Base-by-base conservation (phyloP, 2,329 filamentous ascomycete genomes). In the Knufia petricola region DNA sequence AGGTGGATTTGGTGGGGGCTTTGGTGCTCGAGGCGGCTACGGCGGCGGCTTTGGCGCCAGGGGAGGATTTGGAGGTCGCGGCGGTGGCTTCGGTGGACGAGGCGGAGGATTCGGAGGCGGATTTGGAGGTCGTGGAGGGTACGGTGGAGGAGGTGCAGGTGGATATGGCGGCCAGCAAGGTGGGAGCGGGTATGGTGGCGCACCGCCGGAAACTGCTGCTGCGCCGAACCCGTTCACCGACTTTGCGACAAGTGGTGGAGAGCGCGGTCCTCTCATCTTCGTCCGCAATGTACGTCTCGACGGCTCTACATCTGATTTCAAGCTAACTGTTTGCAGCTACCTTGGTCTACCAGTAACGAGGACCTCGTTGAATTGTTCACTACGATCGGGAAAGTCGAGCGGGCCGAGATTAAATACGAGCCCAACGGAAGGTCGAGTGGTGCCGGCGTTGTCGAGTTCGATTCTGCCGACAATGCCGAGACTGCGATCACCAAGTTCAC, bases 351-450 rank as follows among this genome's bases (percentile, higher is more conserved):
- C 13, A 95, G 89, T 73, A 96, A 98, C 63, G 92, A 98, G 55
- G 92, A 98, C 66, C 74, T 98, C 21, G 81, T 96, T 50, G 92
- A 98, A 65, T 77, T 98, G 17, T 98, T 98, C 73, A 89, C 85
- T 15, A 98, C 92, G 9, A 98, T 98, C 62, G 92, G 92, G 55
- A 95, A 95, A 67, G 92, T 98, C 51, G 88, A 95, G 61, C 88
- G 92, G 61, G 92, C 92, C n/a, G 92, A 98, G 70, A 96, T 98
- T 50, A 92, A 98, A 69, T 96, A 98, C 63, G 92, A 98, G 67
- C 85, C 87, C 3, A 96, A 94, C 61, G 92, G 92, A 39, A 86
- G 92, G 60, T 98, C 92, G 52, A 85, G 88, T 55, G 92, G 92
- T 55, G 92, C 86, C 51, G 92, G 92, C 64, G 92, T 98, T n/a